Evolutionary conservation across 208 protist species (phyloP).

Genomic region (Trypanosomatidae sp.): DNA sequence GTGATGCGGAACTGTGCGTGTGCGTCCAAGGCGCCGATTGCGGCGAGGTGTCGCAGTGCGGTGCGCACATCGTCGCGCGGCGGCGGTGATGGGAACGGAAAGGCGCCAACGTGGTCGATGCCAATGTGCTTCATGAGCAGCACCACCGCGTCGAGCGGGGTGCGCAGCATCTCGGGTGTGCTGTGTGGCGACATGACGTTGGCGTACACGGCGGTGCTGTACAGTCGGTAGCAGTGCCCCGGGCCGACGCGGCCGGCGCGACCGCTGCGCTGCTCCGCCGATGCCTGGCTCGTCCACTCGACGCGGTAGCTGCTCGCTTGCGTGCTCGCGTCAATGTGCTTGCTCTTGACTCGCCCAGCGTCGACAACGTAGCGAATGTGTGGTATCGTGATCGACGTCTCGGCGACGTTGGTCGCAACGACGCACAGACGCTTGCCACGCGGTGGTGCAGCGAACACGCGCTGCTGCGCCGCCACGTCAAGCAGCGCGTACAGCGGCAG

Average conservation of each 20-base stretch:
- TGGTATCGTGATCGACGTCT: constrained; percentile 99
- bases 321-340: constrained; percentile 92
- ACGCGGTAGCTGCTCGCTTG: constrained; percentile 96
- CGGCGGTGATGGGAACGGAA: constrained; percentile 80
- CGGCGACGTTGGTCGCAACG: constrained; percentile 99
- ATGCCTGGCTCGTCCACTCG: constrained; percentile 94
- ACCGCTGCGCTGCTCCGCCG: constrained; percentile 94
- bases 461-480: constrained; percentile 87
- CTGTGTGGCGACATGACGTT: constrained; percentile 94
- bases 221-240: constrained; percentile 97
- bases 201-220: constrained; percentile 93
- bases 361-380: constrained; percentile 98
- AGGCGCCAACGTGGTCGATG: constrained; percentile 75
- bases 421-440: constrained; percentile 91
- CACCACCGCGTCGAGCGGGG: constrained; percentile 85
- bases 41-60: constrained; percentile 54
- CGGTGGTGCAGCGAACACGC: constrained; percentile 87
- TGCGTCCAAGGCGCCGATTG: constrained; percentile 60
- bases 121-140: constrained; percentile 87
- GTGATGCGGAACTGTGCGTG: constrained; percentile 44
- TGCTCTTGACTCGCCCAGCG: constrained; percentile 94
- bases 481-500: constrained; percentile 98
- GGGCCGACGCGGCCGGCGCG: constrained; percentile 92
- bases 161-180: constrained; percentile 90
- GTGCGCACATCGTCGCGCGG: constrained; percentile 45